These are phyloP conservation scores for Penicillium cataractarum DNA, from an alignment of 495 filamentous ascomycete species.

Conservation along the genomic window DNA sequence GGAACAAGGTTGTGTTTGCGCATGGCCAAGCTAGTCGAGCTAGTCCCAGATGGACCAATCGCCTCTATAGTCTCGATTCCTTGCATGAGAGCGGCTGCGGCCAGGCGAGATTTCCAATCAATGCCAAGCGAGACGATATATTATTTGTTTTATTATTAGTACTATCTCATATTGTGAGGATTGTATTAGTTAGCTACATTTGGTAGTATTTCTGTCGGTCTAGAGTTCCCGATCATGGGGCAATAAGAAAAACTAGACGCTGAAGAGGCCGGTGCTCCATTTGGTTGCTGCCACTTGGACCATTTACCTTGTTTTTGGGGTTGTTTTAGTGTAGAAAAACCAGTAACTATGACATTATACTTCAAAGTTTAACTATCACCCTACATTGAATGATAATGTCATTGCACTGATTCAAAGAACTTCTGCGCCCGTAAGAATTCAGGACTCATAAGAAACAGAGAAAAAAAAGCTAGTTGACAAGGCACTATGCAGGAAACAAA, in stretches of 20 bases:
- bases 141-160: constrained; percentile 5
- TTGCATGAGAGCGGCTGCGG: constrained; percentile 26
- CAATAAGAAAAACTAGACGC: not conserved
- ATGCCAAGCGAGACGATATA: not conserved
- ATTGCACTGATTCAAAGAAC: not conserved
- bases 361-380: not conserved
- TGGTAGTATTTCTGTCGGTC: not conserved
- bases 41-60: constrained; percentile 27
- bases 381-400: not conserved
- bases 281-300: not conserved
- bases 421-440: not conserved
- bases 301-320: constrained; percentile 5
- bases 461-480: not conserved
- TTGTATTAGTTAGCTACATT: too few species aligned
- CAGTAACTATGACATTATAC: not conserved
- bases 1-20: constrained; percentile 16
- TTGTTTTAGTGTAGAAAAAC: not conserved
- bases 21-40: constrained; percentile 13
- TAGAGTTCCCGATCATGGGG: not conserved
- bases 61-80: constrained; percentile 29
- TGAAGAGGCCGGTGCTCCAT: constrained; percentile 2
- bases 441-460: not conserved
- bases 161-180: not conserved
- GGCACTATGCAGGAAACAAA: not conserved
- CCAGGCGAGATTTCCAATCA: constrained; percentile 5